These are phyloP conservation scores for Colletotrichum zoysiae DNA, from an alignment of 2,329 filamentous ascomycete genomes.

Conservation along the genomic window DNA sequence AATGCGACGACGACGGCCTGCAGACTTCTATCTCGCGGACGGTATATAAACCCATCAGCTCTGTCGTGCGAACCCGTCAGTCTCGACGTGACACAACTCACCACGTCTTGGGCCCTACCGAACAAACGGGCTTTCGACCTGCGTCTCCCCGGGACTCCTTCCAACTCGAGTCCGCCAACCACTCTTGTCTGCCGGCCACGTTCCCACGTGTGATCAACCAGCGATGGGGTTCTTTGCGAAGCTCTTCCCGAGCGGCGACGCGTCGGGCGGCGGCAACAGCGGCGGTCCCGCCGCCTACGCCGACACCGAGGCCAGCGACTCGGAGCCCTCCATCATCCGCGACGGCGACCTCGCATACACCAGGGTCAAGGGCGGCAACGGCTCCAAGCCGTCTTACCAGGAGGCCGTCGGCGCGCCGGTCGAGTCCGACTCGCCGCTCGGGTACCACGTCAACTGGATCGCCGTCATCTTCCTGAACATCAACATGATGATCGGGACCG, in stretches of 20 bases:
- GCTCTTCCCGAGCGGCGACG: constrained; percentile 34
- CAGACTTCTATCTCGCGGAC: not conserved
- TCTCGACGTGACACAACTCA: no score
- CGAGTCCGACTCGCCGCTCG: constrained; percentile 68
- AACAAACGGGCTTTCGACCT: not conserved
- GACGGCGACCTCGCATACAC: constrained; percentile 59
- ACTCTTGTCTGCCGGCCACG: not conserved
- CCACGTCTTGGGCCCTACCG: not conserved
- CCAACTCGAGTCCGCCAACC: not conserved
- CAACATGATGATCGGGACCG: constrained; percentile 73
- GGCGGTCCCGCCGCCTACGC: constrained; percentile 8
- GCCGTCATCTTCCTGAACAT: constrained; percentile 72
- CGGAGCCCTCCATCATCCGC: constrained; percentile 47
- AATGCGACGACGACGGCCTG: no score
- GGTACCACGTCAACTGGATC: constrained; percentile 67
- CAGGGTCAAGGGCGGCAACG: constrained; percentile 61
- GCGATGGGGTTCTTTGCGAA: constrained; percentile 32
- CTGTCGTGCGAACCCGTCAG: not conserved
- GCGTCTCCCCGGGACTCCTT: not conserved
- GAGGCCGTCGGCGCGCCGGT: constrained; percentile 73
- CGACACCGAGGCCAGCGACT: constrained; percentile 43
- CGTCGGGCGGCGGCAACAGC: constrained; percentile 14
- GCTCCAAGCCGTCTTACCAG: constrained; percentile 65
- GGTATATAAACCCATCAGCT: not conserved
- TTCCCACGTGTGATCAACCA: not conserved